These are phyloP conservation scores for Penicillium diatomitis DNA, from an alignment of 495 filamentous ascomycete genomes.

Conservation along the genomic window DNA sequence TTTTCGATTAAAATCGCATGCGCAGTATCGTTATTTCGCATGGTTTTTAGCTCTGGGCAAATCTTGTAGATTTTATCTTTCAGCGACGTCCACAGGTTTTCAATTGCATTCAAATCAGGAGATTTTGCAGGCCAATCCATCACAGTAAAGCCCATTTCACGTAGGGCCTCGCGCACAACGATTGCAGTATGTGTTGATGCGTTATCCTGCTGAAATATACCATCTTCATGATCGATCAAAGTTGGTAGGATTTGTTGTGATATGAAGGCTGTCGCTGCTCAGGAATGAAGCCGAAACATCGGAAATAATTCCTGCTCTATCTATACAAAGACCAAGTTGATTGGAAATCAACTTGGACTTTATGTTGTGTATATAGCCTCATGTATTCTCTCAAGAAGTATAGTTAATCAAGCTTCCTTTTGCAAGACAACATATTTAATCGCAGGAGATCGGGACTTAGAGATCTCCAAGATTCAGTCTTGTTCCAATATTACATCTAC, in stretches of 20 bases:
- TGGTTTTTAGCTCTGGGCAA: neutral
- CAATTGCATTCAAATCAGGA: neutral
- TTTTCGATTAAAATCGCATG: neutral
- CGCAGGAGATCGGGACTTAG: too few relatives aligned
- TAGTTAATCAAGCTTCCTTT: too few relatives aligned
- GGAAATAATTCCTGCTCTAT: too few relatives aligned
- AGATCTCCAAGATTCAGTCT: neutral
- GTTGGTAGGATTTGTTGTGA: slow-evolving; percentile 1
- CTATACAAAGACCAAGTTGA: too few relatives aligned
- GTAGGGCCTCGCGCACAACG: neutral
- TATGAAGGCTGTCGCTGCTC: too few relatives aligned
- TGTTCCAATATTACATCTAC: neutral
- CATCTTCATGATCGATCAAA: neutral
- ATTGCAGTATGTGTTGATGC: slow-evolving; percentile 5
- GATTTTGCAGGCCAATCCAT: neutral
- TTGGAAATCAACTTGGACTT: too few relatives aligned
- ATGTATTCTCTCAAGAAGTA: too few relatives aligned
- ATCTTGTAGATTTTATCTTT: neutral
- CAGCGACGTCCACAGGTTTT: neutral
- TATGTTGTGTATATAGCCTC: too few relatives aligned
- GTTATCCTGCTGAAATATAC: slow-evolving; percentile 16
- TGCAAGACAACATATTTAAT: too few relatives aligned
- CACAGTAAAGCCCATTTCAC: neutral
- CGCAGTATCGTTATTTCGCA: neutral
- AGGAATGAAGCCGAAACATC: too few relatives aligned